Conservation (phyloP, 139 green algal genomes). For the Spirogloea muscicola region DNA sequence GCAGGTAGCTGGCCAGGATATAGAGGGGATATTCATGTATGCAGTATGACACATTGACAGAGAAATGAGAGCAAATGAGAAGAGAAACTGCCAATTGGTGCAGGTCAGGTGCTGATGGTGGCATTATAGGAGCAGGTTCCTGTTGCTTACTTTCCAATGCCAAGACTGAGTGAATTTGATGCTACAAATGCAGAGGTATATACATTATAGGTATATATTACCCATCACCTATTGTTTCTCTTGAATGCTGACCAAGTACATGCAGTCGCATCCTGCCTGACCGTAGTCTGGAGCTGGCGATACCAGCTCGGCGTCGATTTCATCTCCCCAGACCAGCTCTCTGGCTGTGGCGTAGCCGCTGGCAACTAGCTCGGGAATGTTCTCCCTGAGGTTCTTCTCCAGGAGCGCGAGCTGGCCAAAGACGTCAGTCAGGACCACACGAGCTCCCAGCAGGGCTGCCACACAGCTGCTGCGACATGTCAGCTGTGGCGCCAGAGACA, state of each 20-base stretch:
- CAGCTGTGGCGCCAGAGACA: not conserved
- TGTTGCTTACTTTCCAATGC: no score
- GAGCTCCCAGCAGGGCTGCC: constrained; percentile 17
- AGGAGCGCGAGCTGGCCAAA: constrained; percentile 24
- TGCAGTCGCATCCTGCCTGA: no score
- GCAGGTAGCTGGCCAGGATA: no score
- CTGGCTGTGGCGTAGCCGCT: not conserved
- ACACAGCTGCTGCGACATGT: constrained; percentile 1
- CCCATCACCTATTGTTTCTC: no score
- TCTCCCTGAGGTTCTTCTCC: constrained; percentile 17
- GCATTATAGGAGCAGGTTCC: not conserved
- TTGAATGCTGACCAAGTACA: no score
- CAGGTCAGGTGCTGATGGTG: not conserved
- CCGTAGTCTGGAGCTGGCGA: constrained; percentile 1
- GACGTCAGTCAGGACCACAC: constrained; percentile 29
- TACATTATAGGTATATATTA: no score
- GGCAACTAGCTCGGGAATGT: not conserved
- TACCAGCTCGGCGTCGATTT: not conserved
- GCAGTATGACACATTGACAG: not conserved
- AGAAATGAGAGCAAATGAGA: not conserved
- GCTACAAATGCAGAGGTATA: no score
- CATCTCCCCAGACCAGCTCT: constrained; percentile 11
- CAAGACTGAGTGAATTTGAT: no score
- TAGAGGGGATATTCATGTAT: not conserved
- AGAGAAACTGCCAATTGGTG: not conserved